Evolutionary conservation across 2,329 filamentous ascomycete species (phyloP).

Genomic region (Stachybotrys elegans): DNA sequence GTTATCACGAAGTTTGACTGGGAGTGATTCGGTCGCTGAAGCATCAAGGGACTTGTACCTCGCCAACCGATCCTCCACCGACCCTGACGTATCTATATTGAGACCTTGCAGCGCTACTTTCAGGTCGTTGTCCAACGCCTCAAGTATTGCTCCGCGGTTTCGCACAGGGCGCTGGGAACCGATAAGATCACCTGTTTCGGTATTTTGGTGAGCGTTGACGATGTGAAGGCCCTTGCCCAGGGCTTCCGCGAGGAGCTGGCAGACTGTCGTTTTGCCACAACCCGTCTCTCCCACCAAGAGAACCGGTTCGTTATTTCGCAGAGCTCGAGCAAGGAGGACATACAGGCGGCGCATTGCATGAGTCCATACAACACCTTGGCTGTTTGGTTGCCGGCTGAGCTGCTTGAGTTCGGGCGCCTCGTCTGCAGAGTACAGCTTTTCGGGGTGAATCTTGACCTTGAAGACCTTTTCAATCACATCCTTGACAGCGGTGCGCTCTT

Average conservation of each 20-base stretch:
- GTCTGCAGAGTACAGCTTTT: constrained; percentile 63
- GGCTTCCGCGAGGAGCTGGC: constrained; percentile 83
- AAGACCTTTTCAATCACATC: constrained; percentile 85
- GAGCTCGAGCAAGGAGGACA: constrained; percentile 78
- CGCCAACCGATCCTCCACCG: constrained; percentile 51
- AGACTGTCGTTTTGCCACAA: constrained; percentile 95
- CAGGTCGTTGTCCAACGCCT: constrained; percentile 61
- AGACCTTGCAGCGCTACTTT: constrained; percentile 36
- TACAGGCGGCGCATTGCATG: constrained; percentile 89
- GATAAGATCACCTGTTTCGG: constrained; percentile 95
- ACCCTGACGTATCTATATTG: constrained; percentile 31
- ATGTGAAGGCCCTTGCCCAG: constrained; percentile 73
- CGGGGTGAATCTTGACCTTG: constrained; percentile 75
- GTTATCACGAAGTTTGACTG: constrained; percentile 40
- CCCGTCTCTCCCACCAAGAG: constrained; percentile 94
- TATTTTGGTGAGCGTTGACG: constrained; percentile 97
- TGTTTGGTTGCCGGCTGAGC: constrained; percentile 40
- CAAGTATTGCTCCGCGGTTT: constrained; percentile 71
- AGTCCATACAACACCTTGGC: constrained; percentile 82
- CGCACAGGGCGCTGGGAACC: constrained; percentile 89
- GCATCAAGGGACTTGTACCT: constrained; percentile 47
- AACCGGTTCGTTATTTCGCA: constrained; percentile 89
- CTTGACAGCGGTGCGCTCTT: constrained; percentile 81
- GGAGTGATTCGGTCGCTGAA: constrained; percentile 43
- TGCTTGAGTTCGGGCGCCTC: constrained; percentile 51